These are phyloP conservation scores for Paraglomus brasilianum DNA, from an alignment of 192 early-diverging fungal genomes.

Conservation along the genomic window DNA sequence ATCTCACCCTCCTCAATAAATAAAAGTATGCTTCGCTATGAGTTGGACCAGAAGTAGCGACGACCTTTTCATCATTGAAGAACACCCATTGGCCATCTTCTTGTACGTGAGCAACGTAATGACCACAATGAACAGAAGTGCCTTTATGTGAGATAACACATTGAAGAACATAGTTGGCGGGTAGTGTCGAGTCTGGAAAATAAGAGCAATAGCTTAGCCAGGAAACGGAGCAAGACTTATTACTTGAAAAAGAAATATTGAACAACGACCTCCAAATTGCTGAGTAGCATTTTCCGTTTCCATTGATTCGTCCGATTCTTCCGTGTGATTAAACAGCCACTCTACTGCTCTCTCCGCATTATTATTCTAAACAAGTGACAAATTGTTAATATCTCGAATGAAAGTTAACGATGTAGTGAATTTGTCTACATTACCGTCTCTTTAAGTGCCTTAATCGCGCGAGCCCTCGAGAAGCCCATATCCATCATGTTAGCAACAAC, in stretches of 20 bases:
- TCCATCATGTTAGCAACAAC: constrained; percentile 74
- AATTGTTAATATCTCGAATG: neutral
- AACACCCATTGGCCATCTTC: constrained; percentile 80
- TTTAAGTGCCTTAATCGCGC: constrained; percentile 77
- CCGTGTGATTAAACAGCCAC: constrained; percentile 88
- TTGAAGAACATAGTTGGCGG: constrained; percentile 63
- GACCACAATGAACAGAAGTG: constrained; percentile 92
- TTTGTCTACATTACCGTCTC: constrained; percentile 64
- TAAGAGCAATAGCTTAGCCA: neutral
- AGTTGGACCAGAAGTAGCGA: constrained; percentile 61
- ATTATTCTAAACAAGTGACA: constrained; percentile 50
- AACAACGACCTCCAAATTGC: constrained; percentile 8
- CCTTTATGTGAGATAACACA: constrained; percentile 96
- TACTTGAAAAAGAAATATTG: neutral
- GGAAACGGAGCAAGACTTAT: neutral
- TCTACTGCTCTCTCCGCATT: constrained; percentile 91
- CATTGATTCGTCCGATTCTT: constrained; percentile 38
- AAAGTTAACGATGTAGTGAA: neutral
- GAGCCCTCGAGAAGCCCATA: constrained; percentile 87
- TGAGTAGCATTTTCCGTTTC: neutral
- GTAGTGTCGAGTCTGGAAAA: constrained; percentile 39
- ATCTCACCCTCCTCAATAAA: constrained; percentile 53
- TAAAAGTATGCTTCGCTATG: constrained; percentile 71
- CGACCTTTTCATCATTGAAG: constrained; percentile 97
- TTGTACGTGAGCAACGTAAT: constrained; percentile 89